phyloP scores from a whole-genome alignment of 352 stramenopile species.

The Pythium graminicola region DNA sequence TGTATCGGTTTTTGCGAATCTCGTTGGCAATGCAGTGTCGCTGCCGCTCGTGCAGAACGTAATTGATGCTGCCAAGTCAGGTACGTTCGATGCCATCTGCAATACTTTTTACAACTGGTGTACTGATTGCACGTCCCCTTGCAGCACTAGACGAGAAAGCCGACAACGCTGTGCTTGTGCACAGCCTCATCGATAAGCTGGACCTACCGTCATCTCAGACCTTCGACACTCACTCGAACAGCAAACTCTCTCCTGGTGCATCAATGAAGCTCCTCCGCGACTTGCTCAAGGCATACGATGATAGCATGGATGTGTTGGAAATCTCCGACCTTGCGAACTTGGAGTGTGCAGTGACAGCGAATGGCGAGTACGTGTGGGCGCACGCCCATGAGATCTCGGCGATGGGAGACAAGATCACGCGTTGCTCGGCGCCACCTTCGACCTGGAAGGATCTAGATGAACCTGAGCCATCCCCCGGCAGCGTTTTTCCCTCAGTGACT shows the following conservation, averaged over 20 bases:
- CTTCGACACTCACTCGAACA: not conserved
- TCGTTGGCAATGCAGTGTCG: slow-evolving; percentile 1
- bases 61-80: not conserved
- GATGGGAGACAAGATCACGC: slow-evolving; percentile 4
- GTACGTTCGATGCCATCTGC: not conserved
- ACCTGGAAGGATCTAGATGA: not conserved
- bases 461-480: not conserved
- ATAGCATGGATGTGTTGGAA: slow-evolving; percentile 4
- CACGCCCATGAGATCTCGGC: slow-evolving; percentile 1
- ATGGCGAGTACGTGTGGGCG: slow-evolving; percentile 10
- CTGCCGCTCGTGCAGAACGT: slow-evolving; percentile 5
- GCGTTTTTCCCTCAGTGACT: not conserved
- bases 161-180: not conserved
- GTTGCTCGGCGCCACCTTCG: slow-evolving; percentile 2
- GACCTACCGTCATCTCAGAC: not conserved
- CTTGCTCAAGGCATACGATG: slow-evolving; percentile 8
- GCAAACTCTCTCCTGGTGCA: not conserved
- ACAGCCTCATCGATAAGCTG: slow-evolving; percentile 18
- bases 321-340: slow-evolving; percentile 11
- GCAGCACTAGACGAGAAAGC: not conserved
- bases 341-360: slow-evolving; percentile 7
- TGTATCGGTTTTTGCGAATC: slow-evolving; percentile 1
- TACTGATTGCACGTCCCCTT: no score
- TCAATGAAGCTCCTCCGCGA: not conserved
- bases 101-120: no score